Evolutionary conservation across 768 basidiomycete species (phyloP), one percentile per base, ranked within the genome.

Genomic region (Lactarius trivialis): DNA sequence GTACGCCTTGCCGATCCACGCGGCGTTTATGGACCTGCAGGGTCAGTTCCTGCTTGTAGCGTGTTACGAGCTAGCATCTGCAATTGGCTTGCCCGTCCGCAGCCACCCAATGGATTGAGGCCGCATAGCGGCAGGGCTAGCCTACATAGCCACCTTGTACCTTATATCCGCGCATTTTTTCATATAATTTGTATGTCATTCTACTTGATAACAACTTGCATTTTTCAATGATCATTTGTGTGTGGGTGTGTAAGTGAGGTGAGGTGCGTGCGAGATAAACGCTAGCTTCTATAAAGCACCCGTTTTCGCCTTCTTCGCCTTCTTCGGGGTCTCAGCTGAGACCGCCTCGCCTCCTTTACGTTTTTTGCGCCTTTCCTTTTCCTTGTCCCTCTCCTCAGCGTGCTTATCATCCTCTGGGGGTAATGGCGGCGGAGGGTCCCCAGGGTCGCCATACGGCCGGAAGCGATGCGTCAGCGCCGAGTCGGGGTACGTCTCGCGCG

Each of bases 1-100:
- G 75, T 95, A 96, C 71, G 93, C 93, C 1, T 76, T 98, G n/a
- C 94, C 94, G 8, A 82, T 96, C 30, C 93, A 96, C 67, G 93
- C 91, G 12, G 91, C 93, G 0, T 70, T 92, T 48, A 87, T 94
- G 79, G 92, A 95, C 71, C 82, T 96, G 37, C 15, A 6, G 34
- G 91, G 92, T 17, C 89, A 94, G 71, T 71, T 88, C 24, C 76
- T 96, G 8, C 81, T 98, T 9, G 91, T 92, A 2, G 68, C 82
- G 0, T 89, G 88, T 71, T 91, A 89, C 67, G 81, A 85, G 71
- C 74, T 91, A 32, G 86, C 86, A 3, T 80, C 82, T 2, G 68
- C 68, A 15, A 41, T 80, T 3, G 81, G 81, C 2, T 68, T 71
- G 36, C 66, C 73, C 39, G 71, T 77, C 26, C 60, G 60, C 21